Conservation (phyloP, 495 filamentous ascomycete species). For the Penicillium bovifimosum region DNA sequence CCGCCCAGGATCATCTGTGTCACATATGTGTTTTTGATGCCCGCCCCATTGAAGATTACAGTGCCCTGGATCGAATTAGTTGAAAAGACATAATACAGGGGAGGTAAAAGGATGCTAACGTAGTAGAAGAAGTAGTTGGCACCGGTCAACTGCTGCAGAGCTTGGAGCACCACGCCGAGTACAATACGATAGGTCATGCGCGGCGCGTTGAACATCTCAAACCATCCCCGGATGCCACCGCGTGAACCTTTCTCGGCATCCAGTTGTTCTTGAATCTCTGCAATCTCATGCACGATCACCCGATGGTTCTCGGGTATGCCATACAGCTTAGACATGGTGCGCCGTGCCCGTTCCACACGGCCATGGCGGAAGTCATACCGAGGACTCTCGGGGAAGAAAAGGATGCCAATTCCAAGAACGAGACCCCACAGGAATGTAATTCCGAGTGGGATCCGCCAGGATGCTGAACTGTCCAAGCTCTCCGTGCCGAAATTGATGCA, state of each 20-base stretch:
- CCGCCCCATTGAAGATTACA: slow-evolving; percentile 61
- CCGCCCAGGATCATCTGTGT: slow-evolving; percentile 68
- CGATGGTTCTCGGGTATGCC: slow-evolving; percentile 57
- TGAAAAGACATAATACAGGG: not conserved
- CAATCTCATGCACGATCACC: slow-evolving; percentile 61
- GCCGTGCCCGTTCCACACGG: slow-evolving; percentile 52
- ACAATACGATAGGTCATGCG: slow-evolving; percentile 64
- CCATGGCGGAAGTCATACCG: slow-evolving; percentile 61
- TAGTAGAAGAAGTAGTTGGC: slow-evolving; percentile 69
- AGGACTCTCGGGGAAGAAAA: slow-evolving; percentile 64
- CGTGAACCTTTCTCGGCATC: slow-evolving; percentile 43
- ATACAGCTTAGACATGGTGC: slow-evolving; percentile 62
- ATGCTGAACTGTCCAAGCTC: slow-evolving; percentile 34
- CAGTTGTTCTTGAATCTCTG: slow-evolving; percentile 54
- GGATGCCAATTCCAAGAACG: slow-evolving; percentile 62
- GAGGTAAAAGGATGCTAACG: slow-evolving; percentile 27
- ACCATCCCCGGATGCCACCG: slow-evolving; percentile 28
- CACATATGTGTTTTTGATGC: slow-evolving; percentile 59
- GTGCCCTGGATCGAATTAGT: slow-evolving; percentile 52
- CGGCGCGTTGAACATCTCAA: slow-evolving; percentile 57
- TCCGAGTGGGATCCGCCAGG: slow-evolving; percentile 74
- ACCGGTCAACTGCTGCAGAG: slow-evolving; percentile 34
- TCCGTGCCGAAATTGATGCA: slow-evolving; percentile 75
- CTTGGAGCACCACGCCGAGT: slow-evolving; percentile 60
- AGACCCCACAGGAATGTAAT: slow-evolving; percentile 68